Evolutionary conservation across 2,329 filamentous ascomycete genomes (phyloP), one percentile per base, ranked within the genome.

Genomic region (Ascochyta pisi): DNA sequence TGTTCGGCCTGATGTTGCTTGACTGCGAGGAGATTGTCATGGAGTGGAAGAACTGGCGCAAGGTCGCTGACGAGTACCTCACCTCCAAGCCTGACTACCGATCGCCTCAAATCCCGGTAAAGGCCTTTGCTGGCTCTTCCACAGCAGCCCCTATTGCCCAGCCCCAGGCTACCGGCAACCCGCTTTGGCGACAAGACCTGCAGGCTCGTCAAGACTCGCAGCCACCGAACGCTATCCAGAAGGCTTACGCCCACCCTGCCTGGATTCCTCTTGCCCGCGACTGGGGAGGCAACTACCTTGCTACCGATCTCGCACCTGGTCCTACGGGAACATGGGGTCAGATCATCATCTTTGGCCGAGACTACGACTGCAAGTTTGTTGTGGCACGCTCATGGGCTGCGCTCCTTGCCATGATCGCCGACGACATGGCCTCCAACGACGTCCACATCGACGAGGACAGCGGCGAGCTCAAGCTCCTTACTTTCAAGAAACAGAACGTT

Each of bases 281-380:
- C 76, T 99, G 95, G 95, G 95, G 95, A 75, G 95, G 95, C 77
- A 99, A 99, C 84, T 96, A 96, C 80, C 83, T 99, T 70, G 94
- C 93, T 16, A 86, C 97, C 42, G 95, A 99, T 76, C 82, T 99
- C 55, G 91, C 93, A 6, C 95, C 95, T 22, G 95, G 95, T 2
- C 91, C 94, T 9, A 85, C 86, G 42, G 95, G 95, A 35, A 90
- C 88, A 74, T 99, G 95, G 94, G 95, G 95, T 50, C 95, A 99
- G 75, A 87, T 99, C 63, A 96, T 99, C 69, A 84, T 99, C 59
- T 97, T 96, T 75, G 95, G 95, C 46, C 91, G 95, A 58, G 95
- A 99, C 79, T 99, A 96, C 77, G 95, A 99, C 74, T 96, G 91
- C 77, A 99, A 99, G 80, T 99, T 96, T 73, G 95, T 99, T 6